Evolutionary conservation across 1,139 yeast species (phyloP).

Genomic region (Kazachstania sp.): DNA sequence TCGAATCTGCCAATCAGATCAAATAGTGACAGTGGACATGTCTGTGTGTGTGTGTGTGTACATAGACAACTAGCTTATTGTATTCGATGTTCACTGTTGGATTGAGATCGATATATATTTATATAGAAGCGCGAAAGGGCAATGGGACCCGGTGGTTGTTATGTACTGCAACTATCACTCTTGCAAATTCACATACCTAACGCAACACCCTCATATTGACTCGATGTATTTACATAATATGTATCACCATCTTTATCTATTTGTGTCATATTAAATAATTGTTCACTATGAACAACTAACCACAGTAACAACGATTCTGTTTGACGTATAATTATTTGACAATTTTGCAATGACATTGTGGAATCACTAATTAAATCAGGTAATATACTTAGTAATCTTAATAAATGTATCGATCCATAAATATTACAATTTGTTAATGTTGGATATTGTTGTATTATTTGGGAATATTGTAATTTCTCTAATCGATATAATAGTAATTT

Average conservation of each 20-base stretch:
- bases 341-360: constrained; percentile 68
- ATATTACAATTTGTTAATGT: too few relatives aligned
- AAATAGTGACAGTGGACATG: too few relatives aligned
- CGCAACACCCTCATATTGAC: constrained; percentile 32
- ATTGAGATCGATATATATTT: too few relatives aligned
- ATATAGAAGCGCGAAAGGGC: too few relatives aligned
- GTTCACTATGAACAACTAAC: constrained; percentile 17
- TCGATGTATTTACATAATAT: constrained; percentile 27
- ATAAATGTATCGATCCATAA: constrained; percentile 73
- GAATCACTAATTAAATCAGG: constrained; percentile 78
- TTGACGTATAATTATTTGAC: constrained; percentile 23
- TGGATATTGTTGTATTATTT: constrained; percentile 33
- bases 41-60: too few relatives aligned
- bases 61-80: too few relatives aligned
- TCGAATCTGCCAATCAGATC: too few relatives aligned
- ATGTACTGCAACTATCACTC: background rate
- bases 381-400: constrained; percentile 63
- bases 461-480: constrained; percentile 74
- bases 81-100: too few relatives aligned
- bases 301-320: constrained; percentile 24
- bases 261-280: constrained; percentile 6
- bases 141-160: too few relatives aligned
- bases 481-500: constrained; percentile 68
- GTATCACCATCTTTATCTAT: constrained; percentile 9
- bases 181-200: constrained; percentile 29